phyloP scores from a whole-genome alignment of 345 rosid genomes.

The Geranium brycei region DNA sequence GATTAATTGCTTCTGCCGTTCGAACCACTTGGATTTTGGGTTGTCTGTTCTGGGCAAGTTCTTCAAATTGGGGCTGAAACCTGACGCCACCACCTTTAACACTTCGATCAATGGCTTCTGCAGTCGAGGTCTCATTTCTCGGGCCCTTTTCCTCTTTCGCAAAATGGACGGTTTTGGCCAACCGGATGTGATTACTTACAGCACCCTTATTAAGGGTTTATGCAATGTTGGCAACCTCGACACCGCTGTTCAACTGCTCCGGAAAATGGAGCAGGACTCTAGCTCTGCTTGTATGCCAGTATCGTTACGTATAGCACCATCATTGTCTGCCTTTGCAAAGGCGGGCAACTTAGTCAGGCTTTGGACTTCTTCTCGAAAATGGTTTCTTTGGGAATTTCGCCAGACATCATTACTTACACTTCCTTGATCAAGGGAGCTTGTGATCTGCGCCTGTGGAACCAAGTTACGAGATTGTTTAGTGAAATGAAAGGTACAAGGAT shows the following conservation, averaged over 20 bases:
- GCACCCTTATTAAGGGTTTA: no score
- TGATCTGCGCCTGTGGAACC: no score
- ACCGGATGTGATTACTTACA: conserved; percentile 3
- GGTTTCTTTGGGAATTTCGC: background rate
- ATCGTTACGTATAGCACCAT: conserved; percentile 6
- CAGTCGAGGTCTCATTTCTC: background rate
- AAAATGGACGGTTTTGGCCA: background rate
- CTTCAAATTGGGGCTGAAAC: conserved; percentile 8
- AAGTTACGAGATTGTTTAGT: no score
- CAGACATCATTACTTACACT: no score
- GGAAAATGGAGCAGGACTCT: no score
- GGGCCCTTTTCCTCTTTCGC: no score
- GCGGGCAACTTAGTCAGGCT: background rate
- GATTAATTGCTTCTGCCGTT: conserved; percentile 7
- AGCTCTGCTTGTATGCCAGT: no score
- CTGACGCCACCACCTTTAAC: background rate
- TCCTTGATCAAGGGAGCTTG: no score
- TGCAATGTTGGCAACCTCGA: no score
- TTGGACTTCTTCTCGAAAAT: background rate
- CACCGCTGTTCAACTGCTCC: no score
- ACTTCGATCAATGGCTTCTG: conserved; percentile 1
- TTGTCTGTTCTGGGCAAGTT: conserved; percentile 2
- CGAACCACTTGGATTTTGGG: conserved; percentile 1
- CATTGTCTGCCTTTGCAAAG: conserved; percentile 3
- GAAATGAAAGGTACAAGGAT: no score